Base-by-base conservation (phyloP, 306 rosid genomes). In the Castanea mollissima region DNA sequence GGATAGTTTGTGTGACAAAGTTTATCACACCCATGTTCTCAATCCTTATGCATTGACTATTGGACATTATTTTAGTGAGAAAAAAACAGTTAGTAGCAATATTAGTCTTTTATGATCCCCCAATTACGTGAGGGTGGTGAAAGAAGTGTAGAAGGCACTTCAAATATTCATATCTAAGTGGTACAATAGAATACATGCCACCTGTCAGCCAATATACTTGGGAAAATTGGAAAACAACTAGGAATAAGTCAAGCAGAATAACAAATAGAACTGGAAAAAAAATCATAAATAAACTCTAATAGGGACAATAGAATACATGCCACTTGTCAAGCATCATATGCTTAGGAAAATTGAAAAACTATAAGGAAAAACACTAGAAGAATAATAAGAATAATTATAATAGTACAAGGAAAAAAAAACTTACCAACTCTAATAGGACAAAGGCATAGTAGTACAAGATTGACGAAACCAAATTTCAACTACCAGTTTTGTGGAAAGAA, bases 401-500 rank as follows among this genome's bases (percentile, higher is more conserved):
- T 25, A 0, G 38, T 3, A 32, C 11, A 11, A 1, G 49, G 34
- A 13, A 34, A 67, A 65, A 20, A 67, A 34, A 67, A 16, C 11
- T 3, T 35, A 9, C 19, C 2, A 3, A 3, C n/a, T 60, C 69
- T 21, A 56, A 77, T 35, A 57, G 23, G 57, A 49, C 23, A n/a
- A 51, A 23, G 73, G 63, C 73, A 52, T 9, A 58, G 76, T 56
- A 46, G 73, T 74, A 73, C 72, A 73, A 74, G 68, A 70, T 74
- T 83, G 79, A 83, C 86, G 60, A 54, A 58, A 69, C n/a, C 0
- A 49, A 35, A 25, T 19, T 68, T 13, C 6, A 59, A 27, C 12
- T 19, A 68, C 38, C 62, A 55, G 73, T 77, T 64, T 29, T 62
- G 73, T 20, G 44, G 75, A 82, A 73, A 55, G 56, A 71, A n/a